Percentiles rank a stretch among this genome's conserved stretches.
phyloP scores from a whole-genome alignment of 345 rosid species.

The Citrus cavaleriei region DNA sequence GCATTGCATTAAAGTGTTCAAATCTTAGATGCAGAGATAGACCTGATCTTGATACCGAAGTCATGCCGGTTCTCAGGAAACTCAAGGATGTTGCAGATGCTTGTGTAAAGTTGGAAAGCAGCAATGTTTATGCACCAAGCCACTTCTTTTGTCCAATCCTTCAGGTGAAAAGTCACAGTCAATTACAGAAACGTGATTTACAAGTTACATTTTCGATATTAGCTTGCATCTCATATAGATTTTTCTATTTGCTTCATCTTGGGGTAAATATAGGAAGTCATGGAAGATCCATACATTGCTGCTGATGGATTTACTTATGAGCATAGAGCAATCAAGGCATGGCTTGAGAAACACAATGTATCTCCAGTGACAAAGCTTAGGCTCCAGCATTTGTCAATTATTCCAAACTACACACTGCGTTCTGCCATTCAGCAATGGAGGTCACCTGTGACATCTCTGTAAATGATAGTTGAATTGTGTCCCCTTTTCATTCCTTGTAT shows the following conservation, averaged over 20 bases:
- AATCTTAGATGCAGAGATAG: constrained; percentile 85
- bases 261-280: constrained; percentile 54
- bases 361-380: constrained; percentile 72
- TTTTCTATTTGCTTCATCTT: not conserved
- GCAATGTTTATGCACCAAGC: constrained; percentile 44
- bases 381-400: constrained; percentile 43
- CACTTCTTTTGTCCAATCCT: constrained; percentile 82
- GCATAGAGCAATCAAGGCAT: constrained; percentile 62
- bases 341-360: constrained; percentile 61
- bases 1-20: constrained; percentile 60
- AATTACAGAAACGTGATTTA: not conserved
- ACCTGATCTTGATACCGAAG: constrained; percentile 78
- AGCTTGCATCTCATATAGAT: not conserved
- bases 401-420: constrained; percentile 61
- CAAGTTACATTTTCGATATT: not conserved
- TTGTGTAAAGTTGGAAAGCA: constrained; percentile 41
- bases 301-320: constrained; percentile 90
- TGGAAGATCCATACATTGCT: constrained; percentile 87
- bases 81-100: constrained; percentile 57
- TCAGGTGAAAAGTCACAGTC: constrained; percentile 43
- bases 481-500: not conserved
- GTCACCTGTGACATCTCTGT: constrained; percentile 34
- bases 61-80: constrained; percentile 67
- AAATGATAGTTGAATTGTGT: not conserved
- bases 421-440: constrained; percentile 80